These are phyloP conservation scores for Nissolia schottii DNA, from an alignment of 306 rosid genomes.

Conservation along the genomic window DNA sequence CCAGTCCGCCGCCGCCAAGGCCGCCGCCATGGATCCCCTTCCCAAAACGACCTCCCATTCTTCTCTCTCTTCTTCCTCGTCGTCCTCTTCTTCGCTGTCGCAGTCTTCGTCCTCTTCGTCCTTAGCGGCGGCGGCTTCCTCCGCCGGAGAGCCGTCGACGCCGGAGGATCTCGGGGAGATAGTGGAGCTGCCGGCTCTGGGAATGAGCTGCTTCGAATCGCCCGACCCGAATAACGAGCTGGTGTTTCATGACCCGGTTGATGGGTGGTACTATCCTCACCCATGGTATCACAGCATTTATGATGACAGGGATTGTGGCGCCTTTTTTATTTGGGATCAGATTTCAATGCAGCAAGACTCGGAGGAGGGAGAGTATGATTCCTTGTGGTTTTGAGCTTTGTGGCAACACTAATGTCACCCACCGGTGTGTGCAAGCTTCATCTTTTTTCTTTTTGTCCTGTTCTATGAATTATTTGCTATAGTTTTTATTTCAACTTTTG, in stretches of 20 bases:
- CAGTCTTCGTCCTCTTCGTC: constrained; percentile 20
- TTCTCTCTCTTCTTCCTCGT: not conserved
- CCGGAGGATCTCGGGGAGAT: constrained; percentile 84
- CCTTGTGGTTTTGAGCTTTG: constrained; percentile 42
- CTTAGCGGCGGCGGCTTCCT: not conserved
- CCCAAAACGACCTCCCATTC: not conserved
- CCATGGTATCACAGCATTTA: constrained; percentile 42
- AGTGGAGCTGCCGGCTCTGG: constrained; percentile 60
- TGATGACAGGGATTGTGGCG: constrained; percentile 31
- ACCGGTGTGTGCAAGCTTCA: not conserved
- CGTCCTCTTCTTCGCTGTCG: not conserved
- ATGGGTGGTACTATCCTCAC: constrained; percentile 47
- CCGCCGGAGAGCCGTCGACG: constrained; percentile 24
- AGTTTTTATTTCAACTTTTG: not conserved
- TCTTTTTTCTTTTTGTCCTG: not conserved
- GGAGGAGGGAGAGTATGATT: constrained; percentile 29
- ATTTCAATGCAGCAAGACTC: constrained; percentile 40
- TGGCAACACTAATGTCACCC: constrained; percentile 46
- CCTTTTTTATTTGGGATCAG: constrained; percentile 38
- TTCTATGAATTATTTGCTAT: not conserved
- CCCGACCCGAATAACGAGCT: constrained; percentile 42
- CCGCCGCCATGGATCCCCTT: constrained; percentile 64
- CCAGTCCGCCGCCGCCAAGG: constrained; percentile 87
- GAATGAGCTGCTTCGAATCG: constrained; percentile 40
- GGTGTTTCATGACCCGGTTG: constrained; percentile 51